Base-by-base conservation (phyloP, 2,329 filamentous ascomycete species). In the Penicillium sp. region DNA sequence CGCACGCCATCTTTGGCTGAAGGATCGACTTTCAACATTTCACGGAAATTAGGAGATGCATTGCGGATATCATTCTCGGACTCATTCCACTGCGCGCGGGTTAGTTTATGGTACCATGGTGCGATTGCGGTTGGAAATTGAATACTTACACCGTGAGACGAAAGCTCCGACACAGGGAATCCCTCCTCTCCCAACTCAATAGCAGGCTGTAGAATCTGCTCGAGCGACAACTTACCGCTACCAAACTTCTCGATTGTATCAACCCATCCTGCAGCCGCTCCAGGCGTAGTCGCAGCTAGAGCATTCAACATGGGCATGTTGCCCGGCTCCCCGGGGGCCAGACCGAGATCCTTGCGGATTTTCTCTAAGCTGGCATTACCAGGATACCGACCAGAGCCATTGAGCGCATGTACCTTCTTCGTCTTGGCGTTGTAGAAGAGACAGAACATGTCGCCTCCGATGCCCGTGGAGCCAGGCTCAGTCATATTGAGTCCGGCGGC, bases 381-480 rank as follows among this genome's bases (percentile, higher is more conserved):
- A 5, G 90, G 87, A 4, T 91, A 86, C 29, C 94, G 87, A n/a
- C 94, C 94, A 1, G 93, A 97, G 21, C 93, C 94, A 75, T 99
- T 99, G 75, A 97, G 79, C 10, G 92, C 90, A 54, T 87, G 88
- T 9, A 97, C 88, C 62, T 89, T 89, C 70, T 89, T 89, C 0
- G 88, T 90, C 66, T 88, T 84, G 42, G 91, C 91, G 71, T 96
- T 85, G 79, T 93, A 97, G 81, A 86, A 97, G 36, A 97, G 85
- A 74, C 93, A 93, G 78, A 97, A 99, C 87, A 96, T 92, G 77
- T 99, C 94, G 61, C 94, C 94, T 57, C 94, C 94, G 59, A 99
- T 97, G 41, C 94, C 94, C 0, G 94, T 97, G 6, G 90, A 94
- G 58, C 87, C 87, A 8, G 94, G 94, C 72, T 99, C 94, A 0